phyloP scores from a whole-genome alignment of 768 basidiomycete species.

The Lentinus brumalis region DNA sequence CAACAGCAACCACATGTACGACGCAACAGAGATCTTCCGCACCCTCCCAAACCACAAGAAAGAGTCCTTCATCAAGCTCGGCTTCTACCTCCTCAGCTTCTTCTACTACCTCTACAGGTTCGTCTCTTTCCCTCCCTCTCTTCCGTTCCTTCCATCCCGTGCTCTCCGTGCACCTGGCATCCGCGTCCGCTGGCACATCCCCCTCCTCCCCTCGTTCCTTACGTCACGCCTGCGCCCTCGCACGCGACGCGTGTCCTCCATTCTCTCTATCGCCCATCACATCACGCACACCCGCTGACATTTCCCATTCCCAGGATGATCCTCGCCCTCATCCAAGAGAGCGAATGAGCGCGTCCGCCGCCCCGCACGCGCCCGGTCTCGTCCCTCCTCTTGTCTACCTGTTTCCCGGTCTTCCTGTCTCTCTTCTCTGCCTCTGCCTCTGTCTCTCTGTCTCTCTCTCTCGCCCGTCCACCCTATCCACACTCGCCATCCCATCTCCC shows the following conservation, averaged over 20 bases:
- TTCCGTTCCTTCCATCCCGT: not conserved
- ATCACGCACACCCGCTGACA: not conserved
- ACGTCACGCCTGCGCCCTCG: not conserved
- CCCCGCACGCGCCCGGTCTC: not conserved
- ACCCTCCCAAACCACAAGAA: conserved; percentile 93
- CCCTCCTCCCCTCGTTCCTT: not conserved
- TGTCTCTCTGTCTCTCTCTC: conserved; percentile 28
- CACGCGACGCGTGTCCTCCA: no score
- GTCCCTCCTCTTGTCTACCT: no score
- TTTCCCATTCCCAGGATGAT: conserved; percentile 45
- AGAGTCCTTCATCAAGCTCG: conserved; percentile 93
- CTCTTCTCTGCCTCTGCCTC: not conserved
- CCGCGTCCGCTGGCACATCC: not conserved
- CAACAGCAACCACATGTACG: conserved; percentile 96
- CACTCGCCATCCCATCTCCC: no score
- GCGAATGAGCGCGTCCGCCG: conserved; percentile 30
- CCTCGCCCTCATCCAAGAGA: conserved; percentile 51
- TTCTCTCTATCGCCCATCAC: no score
- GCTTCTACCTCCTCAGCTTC: conserved; percentile 89
- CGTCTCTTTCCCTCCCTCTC: conserved; percentile 28
- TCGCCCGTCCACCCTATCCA: no score
- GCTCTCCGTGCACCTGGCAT: not conserved
- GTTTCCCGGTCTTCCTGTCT: not conserved
- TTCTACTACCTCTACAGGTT: conserved; percentile 92
- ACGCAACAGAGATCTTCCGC: conserved; percentile 99